A percentile compares a stretch with the other conserved stretches of the same genome.
Evolutionary conservation across 129 eudicot genomes (phyloP).

Genomic region (Deinandra increscens): DNA sequence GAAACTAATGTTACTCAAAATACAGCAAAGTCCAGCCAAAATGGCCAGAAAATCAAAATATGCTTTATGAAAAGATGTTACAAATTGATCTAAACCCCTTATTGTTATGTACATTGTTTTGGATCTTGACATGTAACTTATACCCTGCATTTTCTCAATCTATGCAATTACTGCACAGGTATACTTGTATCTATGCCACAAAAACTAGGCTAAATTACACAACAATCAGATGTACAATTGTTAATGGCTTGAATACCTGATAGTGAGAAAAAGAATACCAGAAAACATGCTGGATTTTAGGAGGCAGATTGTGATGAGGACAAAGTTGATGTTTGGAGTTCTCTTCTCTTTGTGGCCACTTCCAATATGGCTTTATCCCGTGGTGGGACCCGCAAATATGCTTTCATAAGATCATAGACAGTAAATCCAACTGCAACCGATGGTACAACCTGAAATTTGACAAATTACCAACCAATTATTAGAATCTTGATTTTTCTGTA

Average conservation of each 20-base stretch:
- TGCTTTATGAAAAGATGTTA: slow-evolving; percentile 15
- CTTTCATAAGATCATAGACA: slow-evolving; percentile 78
- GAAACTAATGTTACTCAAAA: too few species aligned
- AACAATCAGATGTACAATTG: slow-evolving; percentile 28
- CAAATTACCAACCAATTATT: not conserved
- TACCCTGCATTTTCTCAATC: slow-evolving; percentile 29
- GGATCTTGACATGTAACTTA: slow-evolving; percentile 32
- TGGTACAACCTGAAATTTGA: slow-evolving; percentile 73
- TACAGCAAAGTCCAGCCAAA: too few species aligned
- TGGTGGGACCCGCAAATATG: slow-evolving; percentile 62
- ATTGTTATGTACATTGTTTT: slow-evolving; percentile 35
- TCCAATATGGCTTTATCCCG: slow-evolving; percentile 65
- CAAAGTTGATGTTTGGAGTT: slow-evolving; percentile 46
- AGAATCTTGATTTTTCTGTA: not conserved
- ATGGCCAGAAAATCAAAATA: not conserved
- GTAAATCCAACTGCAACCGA: slow-evolving; percentile 96
- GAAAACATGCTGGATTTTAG: slow-evolving; percentile 21
- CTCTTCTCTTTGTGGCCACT: slow-evolving; percentile 40
- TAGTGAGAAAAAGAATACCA: slow-evolving; percentile 25
- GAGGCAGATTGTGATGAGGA: slow-evolving; percentile 34
- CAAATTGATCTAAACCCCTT: slow-evolving; percentile 19
- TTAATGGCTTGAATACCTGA: slow-evolving; percentile 18
- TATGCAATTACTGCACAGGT: not conserved
- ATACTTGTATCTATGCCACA: slow-evolving; percentile 13
- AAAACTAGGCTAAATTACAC: slow-evolving; percentile 29